Base-by-base conservation (phyloP, 345 rosid genomes). In the Melastoma malabathricum region DNA sequence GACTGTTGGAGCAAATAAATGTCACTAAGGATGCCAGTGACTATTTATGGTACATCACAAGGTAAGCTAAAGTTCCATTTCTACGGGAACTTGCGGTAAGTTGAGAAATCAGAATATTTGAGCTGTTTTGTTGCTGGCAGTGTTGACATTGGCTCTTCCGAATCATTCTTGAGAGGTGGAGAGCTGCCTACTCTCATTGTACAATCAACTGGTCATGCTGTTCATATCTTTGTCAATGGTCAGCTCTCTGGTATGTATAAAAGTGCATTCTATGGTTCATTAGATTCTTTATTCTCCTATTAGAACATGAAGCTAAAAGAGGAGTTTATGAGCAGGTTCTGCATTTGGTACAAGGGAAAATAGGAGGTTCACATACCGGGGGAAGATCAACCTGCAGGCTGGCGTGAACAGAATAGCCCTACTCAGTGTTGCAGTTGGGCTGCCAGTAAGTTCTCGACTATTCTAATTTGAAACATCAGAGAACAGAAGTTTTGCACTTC, bases 351-450 rank as follows among this genome's bases (percentile, higher is more conserved):
- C 97, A 25, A 83, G 97, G 66, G 60, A 81, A 68, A 73, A 75
- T 54, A 73, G 86, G 73, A 73, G 82, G 68, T 70, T 93, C 56
- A 82, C 79, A 44, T 93, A 75, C 49, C 67, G 69, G 3, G 92
- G 89, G 31, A 93, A 83, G 80, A 76, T 85, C 73, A 79, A 79
- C 74, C 67, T 93, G 55, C 86, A 20, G 47, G 66, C 86, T 55
- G 99, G 97, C 66, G 75, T 73, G 52, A 88, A 93, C 79, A 76
- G 59, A 72, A 88, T 93, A n/a, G 95, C 95, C 2, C 72, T 93
- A 60, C 82, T 93, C 57, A 88, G 99, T 60, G 85, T 93, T 51
- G 90, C 97, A 34, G 86, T 87, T 73, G 97, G 99, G 55, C 78
- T 93, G 66, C 97, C 89, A 2, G 99, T 88, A 51, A 75, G 83